Evolutionary conservation across 768 basidiomycete genomes (phyloP).

Genomic region (Asterophora parasitica): DNA sequence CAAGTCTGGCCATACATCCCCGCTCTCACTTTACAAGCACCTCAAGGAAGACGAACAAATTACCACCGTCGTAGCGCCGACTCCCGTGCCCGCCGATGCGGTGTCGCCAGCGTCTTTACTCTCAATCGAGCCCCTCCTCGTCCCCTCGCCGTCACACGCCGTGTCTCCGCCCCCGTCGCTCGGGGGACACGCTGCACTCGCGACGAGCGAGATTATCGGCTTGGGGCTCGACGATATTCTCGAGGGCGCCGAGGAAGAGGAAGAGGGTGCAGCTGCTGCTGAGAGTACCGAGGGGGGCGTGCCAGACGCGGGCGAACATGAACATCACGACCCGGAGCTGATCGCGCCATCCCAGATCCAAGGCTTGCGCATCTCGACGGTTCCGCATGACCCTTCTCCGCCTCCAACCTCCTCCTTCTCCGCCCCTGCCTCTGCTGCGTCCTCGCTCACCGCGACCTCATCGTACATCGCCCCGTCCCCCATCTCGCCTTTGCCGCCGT

Average conservation of each 20-base stretch:
- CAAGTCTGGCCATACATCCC: slow-evolving; percentile 2
- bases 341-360: slow-evolving; percentile 43
- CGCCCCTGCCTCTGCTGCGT: slow-evolving; percentile 14
- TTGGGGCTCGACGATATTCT: slow-evolving; percentile 52
- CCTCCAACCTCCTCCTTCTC: slow-evolving; percentile 1
- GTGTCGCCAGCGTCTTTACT: slow-evolving; percentile 15
- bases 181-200: slow-evolving; percentile 10
- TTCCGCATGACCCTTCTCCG: too few species aligned
- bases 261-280: slow-evolving; percentile 20
- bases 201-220: slow-evolving; percentile 17
- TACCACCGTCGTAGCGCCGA: not conserved
- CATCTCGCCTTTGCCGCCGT: slow-evolving; percentile 23
- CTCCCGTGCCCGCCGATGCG: not conserved
- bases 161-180: slow-evolving; percentile 29
- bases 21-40: slow-evolving; percentile 1
- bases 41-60: not conserved
- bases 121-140: slow-evolving; percentile 53
- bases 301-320: too few species aligned
- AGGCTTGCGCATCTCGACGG: slow-evolving; percentile 52
- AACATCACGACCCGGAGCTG: slow-evolving; percentile 15
- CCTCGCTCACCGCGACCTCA: slow-evolving; percentile 12
- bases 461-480: slow-evolving; percentile 20
- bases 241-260: slow-evolving; percentile 61
- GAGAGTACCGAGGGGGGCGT: too few species aligned
- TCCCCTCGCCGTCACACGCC: slow-evolving; percentile 22